phyloP scores from a whole-genome alignment of 2,329 filamentous ascomycete genomes.

The Claviceps humidiphila region DNA sequence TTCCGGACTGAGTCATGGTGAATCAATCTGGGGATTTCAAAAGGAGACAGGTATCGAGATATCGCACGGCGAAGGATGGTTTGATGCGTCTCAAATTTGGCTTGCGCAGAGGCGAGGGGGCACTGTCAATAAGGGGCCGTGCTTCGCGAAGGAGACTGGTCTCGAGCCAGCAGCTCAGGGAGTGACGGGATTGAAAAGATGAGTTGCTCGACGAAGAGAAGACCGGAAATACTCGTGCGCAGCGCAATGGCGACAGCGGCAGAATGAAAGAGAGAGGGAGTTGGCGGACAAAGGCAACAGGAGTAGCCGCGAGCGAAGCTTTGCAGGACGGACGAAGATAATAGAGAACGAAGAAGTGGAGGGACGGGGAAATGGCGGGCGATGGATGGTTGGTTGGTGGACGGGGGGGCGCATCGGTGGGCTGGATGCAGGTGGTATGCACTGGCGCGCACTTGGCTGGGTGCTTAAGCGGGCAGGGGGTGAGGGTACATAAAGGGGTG shows the following conservation, averaged over 20 bases:
- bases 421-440: conserved; percentile 3
- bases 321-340: conserved; percentile 4
- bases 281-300: conserved; percentile 4
- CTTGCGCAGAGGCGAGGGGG: conserved; percentile 7
- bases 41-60: conserved; percentile 1
- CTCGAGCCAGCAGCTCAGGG: not conserved
- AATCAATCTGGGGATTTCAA: not conserved
- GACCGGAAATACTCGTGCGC: not conserved
- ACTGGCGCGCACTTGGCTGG: conserved; percentile 1
- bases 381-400: conserved; percentile 3
- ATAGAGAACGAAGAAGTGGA: conserved; percentile 7
- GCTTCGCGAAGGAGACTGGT: not conserved
- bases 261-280: not conserved
- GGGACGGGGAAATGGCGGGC: conserved; percentile 5
- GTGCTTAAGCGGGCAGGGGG: conserved; percentile 1
- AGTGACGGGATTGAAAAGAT: not conserved
- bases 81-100: conserved; percentile 6
- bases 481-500: not conserved
- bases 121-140: conserved; percentile 2
- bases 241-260: conserved; percentile 1
- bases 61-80: conserved; percentile 4
- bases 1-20: conserved; percentile 24
- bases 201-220: not conserved
- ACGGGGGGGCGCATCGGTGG: not conserved
- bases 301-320: conserved; percentile 1